These are phyloP conservation scores for Amesomyces nigricolor DNA, from an alignment of 2,329 filamentous ascomycete genomes.

Conservation along the genomic window DNA sequence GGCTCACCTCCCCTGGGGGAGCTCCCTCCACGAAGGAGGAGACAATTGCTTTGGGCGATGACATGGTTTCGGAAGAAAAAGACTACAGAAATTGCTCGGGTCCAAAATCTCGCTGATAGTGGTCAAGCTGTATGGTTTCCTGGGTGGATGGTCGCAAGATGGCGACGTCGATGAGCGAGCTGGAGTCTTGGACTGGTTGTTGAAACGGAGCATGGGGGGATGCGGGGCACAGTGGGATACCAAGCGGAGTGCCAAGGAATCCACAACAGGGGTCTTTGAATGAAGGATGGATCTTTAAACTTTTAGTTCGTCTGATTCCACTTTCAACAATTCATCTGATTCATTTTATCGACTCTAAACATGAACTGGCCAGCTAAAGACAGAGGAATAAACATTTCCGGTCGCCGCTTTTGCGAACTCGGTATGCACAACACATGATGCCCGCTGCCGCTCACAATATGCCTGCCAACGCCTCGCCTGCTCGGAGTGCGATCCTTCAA, in stretches of 20 bases:
- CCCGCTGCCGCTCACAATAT: not conserved
- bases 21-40: conserved; percentile 90
- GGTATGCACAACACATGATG: not conserved
- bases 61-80: conserved; percentile 17
- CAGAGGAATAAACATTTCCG: not conserved
- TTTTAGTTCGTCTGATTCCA: not conserved
- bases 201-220: not conserved
- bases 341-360: not conserved
- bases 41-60: conserved; percentile 49
- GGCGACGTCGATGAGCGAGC: too few relatives aligned
- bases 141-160: too few relatives aligned
- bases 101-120: too few relatives aligned
- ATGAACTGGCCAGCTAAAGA: not conserved
- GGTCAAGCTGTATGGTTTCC: too few relatives aligned
- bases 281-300: not conserved
- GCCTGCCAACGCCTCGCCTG: conserved; percentile 18
- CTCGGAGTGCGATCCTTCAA: not conserved
- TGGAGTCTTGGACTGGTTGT: not conserved
- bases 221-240: not conserved
- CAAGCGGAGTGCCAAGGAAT: not conserved
- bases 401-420: not conserved
- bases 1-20: conserved; percentile 85
- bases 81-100: too few relatives aligned
- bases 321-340: conserved; percentile 1
- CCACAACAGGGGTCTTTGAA: not conserved